Base-by-base conservation (phyloP, 345 rosid species). In the Arabidopsis thaliana region DNA sequence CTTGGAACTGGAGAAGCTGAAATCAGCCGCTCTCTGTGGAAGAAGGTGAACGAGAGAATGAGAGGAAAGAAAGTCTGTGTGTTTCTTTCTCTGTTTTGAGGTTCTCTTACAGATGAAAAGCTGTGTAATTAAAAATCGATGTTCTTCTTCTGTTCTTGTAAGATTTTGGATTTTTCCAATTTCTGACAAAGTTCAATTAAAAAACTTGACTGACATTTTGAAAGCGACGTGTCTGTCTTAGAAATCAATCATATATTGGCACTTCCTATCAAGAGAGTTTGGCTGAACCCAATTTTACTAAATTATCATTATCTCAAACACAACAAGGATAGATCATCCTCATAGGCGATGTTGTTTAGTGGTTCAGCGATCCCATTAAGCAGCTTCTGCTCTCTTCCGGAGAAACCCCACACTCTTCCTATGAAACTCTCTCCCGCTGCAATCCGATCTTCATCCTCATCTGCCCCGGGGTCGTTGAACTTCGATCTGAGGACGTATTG, bases 401-500 rank as follows among this genome's bases (percentile, higher is more conserved):
- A 65, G 57, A 69, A 81, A 67, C 41, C 73, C 23, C 20, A 14
- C 38, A 7, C 5, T 12, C 70, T 44, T 59, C 55, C 25, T 2
- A 28, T 62, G 74, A 55, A 46, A 24, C 71, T 44, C 44, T 46
- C 63, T 42, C 41, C 44, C 23, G 24, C 57, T 53, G 49, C 82
- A n/a, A 46, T 85, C 73, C 89, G 87, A 1, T 84, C 78, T 67
- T 71, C 71, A 5, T 74, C 81, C 33, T 57, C 81, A 6, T 74
- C 84, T 8, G 72, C 84, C 0, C 70, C 85, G 3, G 33, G 80
- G 5, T 75, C 89, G 24, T 64, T 86, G 33, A 49, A 74, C 13
- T 95, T 95, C 84, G 97, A 95, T 78, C 81, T 95, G 11, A 89
- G 77, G 89, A 83, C 87, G 34, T 95, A 95, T 65, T 95, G 97